phyloP scores from a whole-genome alignment of 129 eudicot species.

The Ambrosia trifida region DNA sequence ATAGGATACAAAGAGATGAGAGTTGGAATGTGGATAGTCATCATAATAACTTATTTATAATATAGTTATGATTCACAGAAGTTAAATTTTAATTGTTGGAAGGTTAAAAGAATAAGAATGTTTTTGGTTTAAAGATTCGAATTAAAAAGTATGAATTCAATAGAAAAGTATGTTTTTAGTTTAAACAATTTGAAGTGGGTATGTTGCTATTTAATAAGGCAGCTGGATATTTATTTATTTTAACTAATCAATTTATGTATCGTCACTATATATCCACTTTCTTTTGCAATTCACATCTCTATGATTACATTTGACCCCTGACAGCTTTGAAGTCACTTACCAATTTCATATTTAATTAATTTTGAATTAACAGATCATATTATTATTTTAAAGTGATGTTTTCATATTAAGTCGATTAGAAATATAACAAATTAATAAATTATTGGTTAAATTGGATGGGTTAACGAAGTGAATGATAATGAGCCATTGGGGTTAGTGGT shows the following conservation, averaged over 20 bases:
- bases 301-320: constrained; percentile 15
- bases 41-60: no score
- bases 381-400: no score
- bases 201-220: constrained; percentile 17
- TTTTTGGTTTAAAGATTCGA: background rate
- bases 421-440: no score
- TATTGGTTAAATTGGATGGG: no score
- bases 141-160: background rate
- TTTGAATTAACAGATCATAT: background rate
- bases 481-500: no score
- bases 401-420: no score
- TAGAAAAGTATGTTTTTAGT: background rate
- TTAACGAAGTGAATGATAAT: no score
- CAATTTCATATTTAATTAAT: constrained; percentile 15
- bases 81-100: no score
- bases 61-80: background rate
- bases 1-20: no score
- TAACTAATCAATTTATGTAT: constrained; percentile 4
- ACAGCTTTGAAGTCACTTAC: constrained; percentile 29
- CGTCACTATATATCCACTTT: constrained; percentile 17
- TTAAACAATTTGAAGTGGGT: background rate
- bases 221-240: constrained; percentile 13
- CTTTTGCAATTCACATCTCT: constrained; percentile 16
- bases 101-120: background rate
- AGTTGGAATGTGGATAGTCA: no score